phyloP scores from a whole-genome alignment of 768 basidiomycete species.

The Russula foetens region DNA sequence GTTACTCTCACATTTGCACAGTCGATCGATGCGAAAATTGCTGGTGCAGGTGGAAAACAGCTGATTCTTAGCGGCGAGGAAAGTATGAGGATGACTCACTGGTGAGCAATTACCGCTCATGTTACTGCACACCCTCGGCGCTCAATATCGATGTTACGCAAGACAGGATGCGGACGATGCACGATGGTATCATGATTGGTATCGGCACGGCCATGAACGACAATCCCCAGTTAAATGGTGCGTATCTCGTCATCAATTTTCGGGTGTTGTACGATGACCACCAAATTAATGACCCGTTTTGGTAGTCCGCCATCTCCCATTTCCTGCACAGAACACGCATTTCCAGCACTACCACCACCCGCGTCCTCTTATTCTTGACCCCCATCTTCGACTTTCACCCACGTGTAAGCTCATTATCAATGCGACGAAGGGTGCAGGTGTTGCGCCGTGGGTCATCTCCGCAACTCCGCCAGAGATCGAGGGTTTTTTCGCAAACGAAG shows the following conservation, averaged over 20 bases:
- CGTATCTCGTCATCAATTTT: constrained; percentile 20
- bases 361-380: constrained; percentile 78
- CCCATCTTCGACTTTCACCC: constrained; percentile 54
- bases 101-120: constrained; percentile 39
- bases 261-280: neutral
- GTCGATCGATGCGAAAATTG: constrained; percentile 84
- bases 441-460: constrained; percentile 69
- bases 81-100: constrained; percentile 91
- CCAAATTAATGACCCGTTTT: neutral
- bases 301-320: constrained; percentile 49
- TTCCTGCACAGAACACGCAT: constrained; percentile 23
- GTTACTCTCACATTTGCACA: constrained; percentile 85
- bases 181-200: constrained; percentile 89
- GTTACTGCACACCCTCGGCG: neutral
- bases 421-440: constrained; percentile 46
- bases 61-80: constrained; percentile 78
- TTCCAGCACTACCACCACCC: constrained; percentile 44
- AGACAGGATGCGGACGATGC: constrained; percentile 80
- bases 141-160: constrained; percentile 4
- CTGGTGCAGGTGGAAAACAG: constrained; percentile 62
- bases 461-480: constrained; percentile 24
- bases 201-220: constrained; percentile 87
- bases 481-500: constrained; percentile 20
- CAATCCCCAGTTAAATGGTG: constrained; percentile 91
- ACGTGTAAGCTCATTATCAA: constrained; percentile 67